Percentiles rank a stretch among this genome's conserved stretches.
Evolutionary conservation across 441 rosid genomes (phyloP).

Genomic region (Rhodomyrtus psidioides): DNA sequence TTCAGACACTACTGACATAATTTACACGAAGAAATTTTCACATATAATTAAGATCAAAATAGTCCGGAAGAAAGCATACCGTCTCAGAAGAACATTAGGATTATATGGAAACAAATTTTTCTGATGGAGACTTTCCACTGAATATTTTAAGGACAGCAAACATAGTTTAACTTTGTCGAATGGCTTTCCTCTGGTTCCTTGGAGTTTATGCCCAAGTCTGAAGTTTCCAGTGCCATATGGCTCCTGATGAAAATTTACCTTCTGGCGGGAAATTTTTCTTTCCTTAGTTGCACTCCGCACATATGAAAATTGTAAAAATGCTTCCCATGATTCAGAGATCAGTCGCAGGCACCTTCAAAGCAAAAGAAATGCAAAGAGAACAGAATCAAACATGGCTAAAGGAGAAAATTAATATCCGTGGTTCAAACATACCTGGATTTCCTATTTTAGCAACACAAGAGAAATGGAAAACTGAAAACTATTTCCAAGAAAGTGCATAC

Average conservation of each 20-base stretch:
- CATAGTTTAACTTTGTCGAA: constrained; percentile 55
- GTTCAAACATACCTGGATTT: background rate
- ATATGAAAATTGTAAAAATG: constrained; percentile 40
- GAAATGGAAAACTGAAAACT: background rate
- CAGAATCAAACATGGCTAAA: background rate
- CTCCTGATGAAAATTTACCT: constrained; percentile 18
- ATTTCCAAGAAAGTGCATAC: constrained; percentile 19
- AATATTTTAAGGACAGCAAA: constrained; percentile 61
- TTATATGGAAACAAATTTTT: constrained; percentile 80
- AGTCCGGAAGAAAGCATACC: constrained; percentile 27
- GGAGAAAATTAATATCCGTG: background rate
- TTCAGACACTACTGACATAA: background rate
- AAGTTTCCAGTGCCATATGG: constrained; percentile 2
- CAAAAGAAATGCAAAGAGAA: background rate
- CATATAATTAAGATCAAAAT: background rate
- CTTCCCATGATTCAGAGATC: constrained; percentile 50
- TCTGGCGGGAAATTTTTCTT: constrained; percentile 31
- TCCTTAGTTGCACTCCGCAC: constrained; percentile 29
- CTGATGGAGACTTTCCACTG: constrained; percentile 55
- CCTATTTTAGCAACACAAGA: background rate
- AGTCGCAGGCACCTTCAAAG: constrained; percentile 54
- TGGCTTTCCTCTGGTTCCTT: constrained; percentile 14
- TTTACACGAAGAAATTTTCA: background rate
- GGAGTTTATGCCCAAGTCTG: background rate
- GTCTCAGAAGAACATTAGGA: constrained; percentile 68